Conservation (phyloP, 805 yeast species). For the Metschnikowia sp. region DNA sequence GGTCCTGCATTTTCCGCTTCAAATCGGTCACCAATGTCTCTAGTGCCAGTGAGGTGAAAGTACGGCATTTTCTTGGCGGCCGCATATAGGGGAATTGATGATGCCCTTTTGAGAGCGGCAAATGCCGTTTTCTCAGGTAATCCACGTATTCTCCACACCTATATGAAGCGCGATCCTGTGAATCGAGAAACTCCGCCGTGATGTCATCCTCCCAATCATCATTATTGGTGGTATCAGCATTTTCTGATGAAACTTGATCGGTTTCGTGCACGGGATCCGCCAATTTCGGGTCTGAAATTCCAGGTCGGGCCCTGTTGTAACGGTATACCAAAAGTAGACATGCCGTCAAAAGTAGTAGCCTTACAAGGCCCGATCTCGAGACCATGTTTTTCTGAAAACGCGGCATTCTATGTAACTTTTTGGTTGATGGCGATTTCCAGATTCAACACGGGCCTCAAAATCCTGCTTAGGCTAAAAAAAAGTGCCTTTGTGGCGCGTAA, state of each 20-base stretch:
- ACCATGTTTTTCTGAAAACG: not conserved
- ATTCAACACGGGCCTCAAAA: too few species aligned
- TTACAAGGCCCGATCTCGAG: not conserved
- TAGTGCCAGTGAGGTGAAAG: constrained; percentile 60
- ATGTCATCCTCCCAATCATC: constrained; percentile 6
- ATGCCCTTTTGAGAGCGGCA: constrained; percentile 57
- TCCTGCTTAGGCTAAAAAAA: too few species aligned
- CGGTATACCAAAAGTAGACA: constrained; percentile 1
- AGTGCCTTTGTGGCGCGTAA: too few species aligned
- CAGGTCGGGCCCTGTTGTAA: not conserved
- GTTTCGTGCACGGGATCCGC: too few species aligned
- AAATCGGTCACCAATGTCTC: constrained; percentile 58
- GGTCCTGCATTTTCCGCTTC: constrained; percentile 47
- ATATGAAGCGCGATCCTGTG: constrained; percentile 18
- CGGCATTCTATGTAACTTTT: not conserved
- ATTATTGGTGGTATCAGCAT: not conserved
- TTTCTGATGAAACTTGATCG: not conserved
- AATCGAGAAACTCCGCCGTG: constrained; percentile 15
- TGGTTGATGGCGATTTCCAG: too few species aligned
- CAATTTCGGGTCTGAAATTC: too few species aligned
- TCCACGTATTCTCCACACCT: constrained; percentile 61
- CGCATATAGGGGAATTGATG: constrained; percentile 67
- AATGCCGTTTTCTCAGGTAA: constrained; percentile 53
- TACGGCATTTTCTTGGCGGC: constrained; percentile 69
- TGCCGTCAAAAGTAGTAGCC: not conserved